phyloP scores from a whole-genome alignment of 306 rosid genomes.

The Prunus mira region DNA sequence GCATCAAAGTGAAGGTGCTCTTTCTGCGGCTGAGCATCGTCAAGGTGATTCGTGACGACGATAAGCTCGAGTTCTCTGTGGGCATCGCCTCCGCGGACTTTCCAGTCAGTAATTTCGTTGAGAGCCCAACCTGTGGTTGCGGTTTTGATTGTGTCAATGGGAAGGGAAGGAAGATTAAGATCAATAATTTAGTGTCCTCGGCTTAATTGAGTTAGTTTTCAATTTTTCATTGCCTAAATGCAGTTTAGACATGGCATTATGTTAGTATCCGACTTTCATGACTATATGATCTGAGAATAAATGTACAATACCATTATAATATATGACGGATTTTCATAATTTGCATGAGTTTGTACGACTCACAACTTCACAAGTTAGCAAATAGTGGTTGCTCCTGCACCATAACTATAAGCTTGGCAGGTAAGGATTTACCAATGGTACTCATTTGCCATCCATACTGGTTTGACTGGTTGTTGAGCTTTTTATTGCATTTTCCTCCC shows the following conservation, averaged over 20 bases:
- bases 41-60: conserved; percentile 28
- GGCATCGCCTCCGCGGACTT: conserved; percentile 53
- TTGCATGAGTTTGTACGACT: too few species aligned
- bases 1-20: conserved; percentile 42
- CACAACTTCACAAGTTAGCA: too few species aligned
- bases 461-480: too few species aligned
- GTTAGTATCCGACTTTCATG: neutral
- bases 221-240: neutral
- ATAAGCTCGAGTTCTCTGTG: conserved; percentile 48
- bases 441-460: too few species aligned
- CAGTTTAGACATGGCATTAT: neutral
- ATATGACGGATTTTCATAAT: too few species aligned
- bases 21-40: conserved; percentile 48
- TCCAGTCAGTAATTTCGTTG: conserved; percentile 35
- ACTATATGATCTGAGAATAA: neutral
- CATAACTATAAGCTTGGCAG: too few species aligned
- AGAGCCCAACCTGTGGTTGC: conserved; percentile 55
- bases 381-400: too few species aligned
- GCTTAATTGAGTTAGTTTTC: neutral
- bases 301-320: too few species aligned
- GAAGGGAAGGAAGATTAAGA: conserved; percentile 10
- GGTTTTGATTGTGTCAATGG: conserved; percentile 53
- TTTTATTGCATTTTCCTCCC: too few species aligned
- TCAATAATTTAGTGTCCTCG: conserved; percentile 7
- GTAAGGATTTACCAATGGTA: too few species aligned